A percentile compares a stretch with the other conserved stretches of the same genome.
Conservation (phyloP, 176 grass and related monocot genomes). For the Olyra latifolia region DNA sequence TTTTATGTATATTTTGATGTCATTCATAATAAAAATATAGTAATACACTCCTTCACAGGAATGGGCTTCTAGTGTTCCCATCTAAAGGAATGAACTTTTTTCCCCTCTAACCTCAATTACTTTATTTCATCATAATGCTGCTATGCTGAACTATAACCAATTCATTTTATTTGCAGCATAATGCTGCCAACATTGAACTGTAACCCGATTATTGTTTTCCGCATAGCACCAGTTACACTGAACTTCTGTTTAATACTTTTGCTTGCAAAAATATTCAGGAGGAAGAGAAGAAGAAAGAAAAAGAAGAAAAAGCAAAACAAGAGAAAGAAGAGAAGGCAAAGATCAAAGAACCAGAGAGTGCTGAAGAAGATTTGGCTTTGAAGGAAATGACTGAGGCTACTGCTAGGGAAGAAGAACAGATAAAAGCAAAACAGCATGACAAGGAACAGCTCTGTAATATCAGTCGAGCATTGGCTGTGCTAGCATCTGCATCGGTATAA, state of each 20-base stretch:
- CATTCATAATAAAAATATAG: slow-evolving; percentile 6
- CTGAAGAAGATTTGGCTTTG: slow-evolving; percentile 84
- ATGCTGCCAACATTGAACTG: slow-evolving; percentile 11
- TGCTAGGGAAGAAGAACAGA: slow-evolving; percentile 73
- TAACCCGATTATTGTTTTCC: slow-evolving; percentile 19
- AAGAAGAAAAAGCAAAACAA: slow-evolving; percentile 69
- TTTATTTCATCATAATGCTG: slow-evolving; percentile 1
- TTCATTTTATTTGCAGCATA: slow-evolving; percentile 22
- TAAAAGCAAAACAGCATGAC: slow-evolving; percentile 58
- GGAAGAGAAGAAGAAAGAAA: slow-evolving; percentile 83
- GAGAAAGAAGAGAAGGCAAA: slow-evolving; percentile 45
- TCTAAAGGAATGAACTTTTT: background rate
- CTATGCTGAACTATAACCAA: background rate
- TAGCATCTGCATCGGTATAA: slow-evolving; percentile 94
- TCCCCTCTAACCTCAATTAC: background rate
- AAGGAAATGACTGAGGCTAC: slow-evolving; percentile 95
- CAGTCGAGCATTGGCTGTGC: slow-evolving; percentile 74
- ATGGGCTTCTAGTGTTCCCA: background rate
- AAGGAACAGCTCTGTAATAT: slow-evolving; percentile 84
- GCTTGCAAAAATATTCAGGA: slow-evolving; percentile 55
- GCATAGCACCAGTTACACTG: background rate
- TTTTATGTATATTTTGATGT: slow-evolving; percentile 10
- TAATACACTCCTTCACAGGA: background rate
- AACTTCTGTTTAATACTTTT: slow-evolving; percentile 33
- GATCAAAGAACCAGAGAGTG: slow-evolving; percentile 51